phyloP scores from a whole-genome alignment of 306 rosid species.

The Lathyrus aphaca region DNA sequence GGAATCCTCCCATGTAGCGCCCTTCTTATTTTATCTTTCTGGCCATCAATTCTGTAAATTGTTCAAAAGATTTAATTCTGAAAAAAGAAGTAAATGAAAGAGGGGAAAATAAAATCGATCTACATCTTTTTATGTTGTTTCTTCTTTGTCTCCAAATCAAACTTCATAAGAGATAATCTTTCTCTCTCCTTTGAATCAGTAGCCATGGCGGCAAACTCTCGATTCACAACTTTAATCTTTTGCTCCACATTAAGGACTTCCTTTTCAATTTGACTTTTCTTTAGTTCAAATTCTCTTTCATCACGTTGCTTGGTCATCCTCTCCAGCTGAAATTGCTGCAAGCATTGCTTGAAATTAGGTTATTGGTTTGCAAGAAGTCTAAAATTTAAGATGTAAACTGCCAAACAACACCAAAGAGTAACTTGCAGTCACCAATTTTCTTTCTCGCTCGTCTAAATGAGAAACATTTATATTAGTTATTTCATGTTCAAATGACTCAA shows the following conservation, averaged over 20 bases:
- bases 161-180: conserved; percentile 60
- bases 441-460: conserved; percentile 80
- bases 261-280: conserved; percentile 60
- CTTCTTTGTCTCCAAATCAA: conserved; percentile 64
- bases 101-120: conserved; percentile 35
- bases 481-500: conserved; percentile 58
- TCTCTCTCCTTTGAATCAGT: conserved; percentile 76
- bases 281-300: conserved; percentile 75
- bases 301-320: conserved; percentile 70
- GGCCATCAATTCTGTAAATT: conserved; percentile 69
- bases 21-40: conserved; percentile 76
- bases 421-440: conserved; percentile 62
- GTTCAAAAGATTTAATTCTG: conserved; percentile 35
- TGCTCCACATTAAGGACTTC: conserved; percentile 66
- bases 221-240: conserved; percentile 59
- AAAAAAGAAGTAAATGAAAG: conserved; percentile 22
- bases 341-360: conserved; percentile 27
- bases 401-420: conserved; percentile 37
- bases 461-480: conserved; percentile 58
- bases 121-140: conserved; percentile 79
- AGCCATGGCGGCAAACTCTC: conserved; percentile 68
- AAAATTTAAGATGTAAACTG: conserved; percentile 32
- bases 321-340: conserved; percentile 72
- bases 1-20: conserved; percentile 91
- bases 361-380: conserved; percentile 16